Base-by-base conservation (phyloP, 768 basidiomycete genomes). In the Lactarius quietus region DNA sequence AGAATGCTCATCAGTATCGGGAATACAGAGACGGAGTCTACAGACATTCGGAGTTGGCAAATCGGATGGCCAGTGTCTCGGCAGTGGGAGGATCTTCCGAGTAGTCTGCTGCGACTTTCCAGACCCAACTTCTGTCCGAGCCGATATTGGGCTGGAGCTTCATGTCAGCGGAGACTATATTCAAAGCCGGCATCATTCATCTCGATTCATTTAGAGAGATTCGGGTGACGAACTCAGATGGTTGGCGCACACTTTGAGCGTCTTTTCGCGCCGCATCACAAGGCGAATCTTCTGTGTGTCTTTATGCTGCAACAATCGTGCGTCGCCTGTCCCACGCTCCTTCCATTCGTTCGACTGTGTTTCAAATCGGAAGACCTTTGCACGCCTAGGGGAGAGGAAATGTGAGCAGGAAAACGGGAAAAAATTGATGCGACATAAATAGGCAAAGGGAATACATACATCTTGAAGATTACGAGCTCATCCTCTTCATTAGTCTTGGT, bases 181-280 rank as follows among this genome's bases (percentile, higher is more conserved):
- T 41, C 31, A 29, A 61, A 17, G 59, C n/a, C 48, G 26, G 29
- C n/a, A 38, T 62, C 57, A 45, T 31, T 28, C 15, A 39, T 43
- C 31, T 52, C 52, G 26, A 35, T 43, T 62, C 20, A 35, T 26
- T 36, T 14, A 60, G 28, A 29, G 52, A 20, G 45, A 43, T 36
- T 3, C 3, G 17, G 52, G 23, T 35, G 14, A 78, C 82, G 79
- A 73, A 98, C 97, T 87, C 70, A 86, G 78, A 79, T 98, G 97
- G 81, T 99, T 99, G 64, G 97, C 97, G 78, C 97, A 98, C 79
- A 98, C 95, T 78, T 99, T 98, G 78, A 94, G 84, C 56, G 97
- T 99, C 87, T 98, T 98, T 84, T 99, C 97, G 78, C 97, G 92
- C 80, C 96, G 84, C 97, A 99, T 99, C 76, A 99, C 94, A 68